Evolutionary conservation across 2,329 filamentous ascomycete genomes (phyloP).

Genomic region (Botrytis medusae): DNA sequence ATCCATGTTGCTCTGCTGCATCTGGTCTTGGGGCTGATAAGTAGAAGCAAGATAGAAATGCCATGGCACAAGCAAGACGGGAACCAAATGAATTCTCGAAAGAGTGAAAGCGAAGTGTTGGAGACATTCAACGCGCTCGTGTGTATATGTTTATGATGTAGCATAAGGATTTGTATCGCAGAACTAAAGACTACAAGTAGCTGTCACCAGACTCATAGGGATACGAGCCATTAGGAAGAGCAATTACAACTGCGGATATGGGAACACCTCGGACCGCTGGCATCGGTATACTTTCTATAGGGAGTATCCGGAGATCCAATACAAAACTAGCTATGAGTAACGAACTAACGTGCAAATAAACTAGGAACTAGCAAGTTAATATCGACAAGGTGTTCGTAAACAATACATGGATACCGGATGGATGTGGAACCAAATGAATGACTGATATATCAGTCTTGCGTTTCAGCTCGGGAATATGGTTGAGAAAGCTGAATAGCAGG

Average conservation of each 20-base stretch:
- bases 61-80: background rate
- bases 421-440: background rate
- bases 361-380: background rate
- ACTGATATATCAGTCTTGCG: constrained; percentile 1
- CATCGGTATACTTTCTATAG: background rate
- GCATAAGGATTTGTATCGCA: background rate
- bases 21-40: background rate
- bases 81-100: background rate
- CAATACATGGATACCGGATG: background rate
- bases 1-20: background rate
- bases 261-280: background rate
- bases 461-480: background rate
- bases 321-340: background rate
- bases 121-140: background rate
- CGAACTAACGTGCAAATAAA: background rate
- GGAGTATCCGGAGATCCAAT: background rate
- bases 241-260: background rate
- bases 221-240: background rate
- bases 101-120: background rate
- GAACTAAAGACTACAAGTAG: background rate
- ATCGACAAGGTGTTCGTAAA: background rate
- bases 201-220: background rate
- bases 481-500: background rate
- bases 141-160: background rate
- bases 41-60: background rate